phyloP scores from a whole-genome alignment of 257 asterid genomes.

The Solanum okadae region DNA sequence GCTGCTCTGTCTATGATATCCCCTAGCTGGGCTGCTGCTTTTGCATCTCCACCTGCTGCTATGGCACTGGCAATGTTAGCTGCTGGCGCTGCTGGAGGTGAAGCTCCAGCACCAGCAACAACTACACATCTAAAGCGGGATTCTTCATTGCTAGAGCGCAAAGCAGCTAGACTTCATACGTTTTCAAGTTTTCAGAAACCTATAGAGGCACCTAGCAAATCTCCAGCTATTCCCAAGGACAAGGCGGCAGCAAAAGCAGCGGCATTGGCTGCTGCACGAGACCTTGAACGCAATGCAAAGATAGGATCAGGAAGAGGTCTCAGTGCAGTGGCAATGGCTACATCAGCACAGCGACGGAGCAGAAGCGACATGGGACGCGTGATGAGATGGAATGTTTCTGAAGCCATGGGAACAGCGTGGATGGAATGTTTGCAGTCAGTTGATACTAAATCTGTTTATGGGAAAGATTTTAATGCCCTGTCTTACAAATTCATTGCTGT shows the following conservation, averaged over 20 bases:
- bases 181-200: conserved; percentile 96
- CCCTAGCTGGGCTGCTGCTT: conserved; percentile 98
- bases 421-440: conserved; percentile 88
- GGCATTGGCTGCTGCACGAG: conserved; percentile 99
- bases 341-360: conserved; percentile 82
- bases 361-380: conserved; percentile 82
- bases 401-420: conserved; percentile 99
- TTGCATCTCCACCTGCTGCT: conserved; percentile 99
- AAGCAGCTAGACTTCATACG: conserved; percentile 66
- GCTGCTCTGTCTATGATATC: conserved; percentile 97
- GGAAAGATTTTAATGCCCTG: conserved; percentile 84
- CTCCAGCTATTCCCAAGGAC: conserved; percentile 72
- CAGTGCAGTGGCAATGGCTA: conserved; percentile 99
- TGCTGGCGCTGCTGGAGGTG: conserved; percentile 99
- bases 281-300: conserved; percentile 93
- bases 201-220: conserved; percentile 61
- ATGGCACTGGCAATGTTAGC: conserved; percentile 98
- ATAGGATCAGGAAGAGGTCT: conserved; percentile 99
- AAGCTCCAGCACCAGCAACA: conserved; percentile 51
- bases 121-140: conserved; percentile 82
- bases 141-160: conserved; percentile 84
- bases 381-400: conserved; percentile 93
- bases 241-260: conserved; percentile 99
- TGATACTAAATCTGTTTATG: conserved; percentile 89
- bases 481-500: conserved; percentile 91